Conservation (phyloP, 2,329 filamentous ascomycete species). For the Tolypocladium tropicale region DNA sequence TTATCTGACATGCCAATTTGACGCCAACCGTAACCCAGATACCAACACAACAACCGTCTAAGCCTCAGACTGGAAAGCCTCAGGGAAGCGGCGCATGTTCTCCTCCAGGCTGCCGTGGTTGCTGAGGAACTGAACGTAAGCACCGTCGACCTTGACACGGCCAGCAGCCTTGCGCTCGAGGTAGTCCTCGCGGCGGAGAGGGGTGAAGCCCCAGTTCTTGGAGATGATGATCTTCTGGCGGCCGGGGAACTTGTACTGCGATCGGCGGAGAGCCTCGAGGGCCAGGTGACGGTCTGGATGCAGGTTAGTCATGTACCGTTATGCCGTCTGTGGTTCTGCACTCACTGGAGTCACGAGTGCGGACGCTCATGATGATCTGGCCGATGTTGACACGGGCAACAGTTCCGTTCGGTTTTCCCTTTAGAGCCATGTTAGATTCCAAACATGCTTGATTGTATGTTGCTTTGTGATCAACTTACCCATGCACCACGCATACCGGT, state of each 20-base stretch:
- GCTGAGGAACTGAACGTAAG: constrained; percentile 97
- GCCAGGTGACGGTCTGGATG: constrained; percentile 70
- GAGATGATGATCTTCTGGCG: constrained; percentile 99
- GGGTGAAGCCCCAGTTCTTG: constrained; percentile 99
- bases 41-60: constrained; percentile 28
- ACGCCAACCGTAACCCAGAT: constrained; percentile 34
- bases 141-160: constrained; percentile 92
- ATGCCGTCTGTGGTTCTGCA: constrained; percentile 11
- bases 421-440: no score
- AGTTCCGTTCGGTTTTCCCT: constrained; percentile 97
- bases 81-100: constrained; percentile 93
- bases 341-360: constrained; percentile 87
- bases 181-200: constrained; percentile 95
- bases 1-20: constrained; percentile 33
- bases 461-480: no score
- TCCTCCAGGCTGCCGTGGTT: constrained; percentile 78
- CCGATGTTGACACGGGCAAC: constrained; percentile 99
- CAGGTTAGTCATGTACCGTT: constrained; percentile 14
- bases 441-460: no score
- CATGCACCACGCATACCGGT: constrained; percentile 99
- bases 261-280: constrained; percentile 97
- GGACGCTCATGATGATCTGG: constrained; percentile 95
- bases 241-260: constrained; percentile 99
- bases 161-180: constrained; percentile 88
- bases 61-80: constrained; percentile 62